These are phyloP conservation scores for Xylaria castorea DNA, from an alignment of 495 filamentous ascomycete genomes.

Conservation along the genomic window DNA sequence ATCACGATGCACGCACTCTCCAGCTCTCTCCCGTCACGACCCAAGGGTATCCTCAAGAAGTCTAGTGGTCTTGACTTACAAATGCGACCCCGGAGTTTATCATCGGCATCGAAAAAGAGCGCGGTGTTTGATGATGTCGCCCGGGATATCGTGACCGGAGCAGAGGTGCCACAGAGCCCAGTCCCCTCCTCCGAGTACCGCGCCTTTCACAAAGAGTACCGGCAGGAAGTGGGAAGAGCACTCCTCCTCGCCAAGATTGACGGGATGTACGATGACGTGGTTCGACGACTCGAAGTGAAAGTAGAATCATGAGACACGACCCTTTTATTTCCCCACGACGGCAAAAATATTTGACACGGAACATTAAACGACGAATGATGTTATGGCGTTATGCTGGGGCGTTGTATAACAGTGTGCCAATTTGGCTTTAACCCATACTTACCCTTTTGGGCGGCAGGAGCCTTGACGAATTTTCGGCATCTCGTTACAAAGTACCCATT, in stretches of 20 bases:
- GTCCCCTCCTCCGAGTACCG: conserved; percentile 29
- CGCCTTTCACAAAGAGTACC: conserved; percentile 30
- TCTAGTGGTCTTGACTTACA: conserved; percentile 26
- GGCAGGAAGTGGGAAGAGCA: conserved; percentile 29
- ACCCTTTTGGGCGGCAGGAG: conserved; percentile 7
- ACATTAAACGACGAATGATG: conserved; percentile 6
- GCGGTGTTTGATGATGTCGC: conserved; percentile 29
- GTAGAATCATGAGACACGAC: conserved; percentile 20
- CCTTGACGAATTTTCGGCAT: conserved; percentile 3
- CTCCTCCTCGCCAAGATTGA: conserved; percentile 30
- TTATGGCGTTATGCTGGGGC: conserved; percentile 21
- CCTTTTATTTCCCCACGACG: neutral
- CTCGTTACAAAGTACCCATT: conserved; percentile 6
- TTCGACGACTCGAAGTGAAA: conserved; percentile 28
- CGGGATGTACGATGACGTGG: conserved; percentile 29
- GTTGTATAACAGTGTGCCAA: conserved; percentile 27
- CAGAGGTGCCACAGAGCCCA: conserved; percentile 30
- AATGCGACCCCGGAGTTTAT: conserved; percentile 26
- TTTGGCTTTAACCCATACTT: conserved; percentile 14
- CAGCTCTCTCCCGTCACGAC: conserved; percentile 17
- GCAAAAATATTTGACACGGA: conserved; percentile 3
- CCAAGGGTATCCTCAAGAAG: conserved; percentile 31
- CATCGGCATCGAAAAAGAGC: conserved; percentile 29
- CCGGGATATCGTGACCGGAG: conserved; percentile 29
- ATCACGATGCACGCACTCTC: conserved; percentile 28